Percentiles rank a stretch among this genome's conserved stretches.
These are phyloP conservation scores for Lactifluus piperatus DNA, from an alignment of 768 basidiomycete genomes.

Conservation along the genomic window DNA sequence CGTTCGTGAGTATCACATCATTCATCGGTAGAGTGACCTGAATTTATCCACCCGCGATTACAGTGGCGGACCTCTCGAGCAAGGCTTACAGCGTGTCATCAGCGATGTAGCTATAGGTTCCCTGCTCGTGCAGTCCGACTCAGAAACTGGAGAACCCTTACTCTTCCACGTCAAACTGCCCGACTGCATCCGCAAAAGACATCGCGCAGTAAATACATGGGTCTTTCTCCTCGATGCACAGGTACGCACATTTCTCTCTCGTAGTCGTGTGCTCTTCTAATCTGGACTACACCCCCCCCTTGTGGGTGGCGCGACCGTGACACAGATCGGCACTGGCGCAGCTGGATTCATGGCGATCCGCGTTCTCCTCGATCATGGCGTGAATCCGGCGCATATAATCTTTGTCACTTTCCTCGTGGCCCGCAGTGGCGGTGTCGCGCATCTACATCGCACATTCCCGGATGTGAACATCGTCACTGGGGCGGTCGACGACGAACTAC, in stretches of 20 bases:
- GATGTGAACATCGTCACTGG: conserved; percentile 76
- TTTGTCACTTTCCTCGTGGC: conserved; percentile 88
- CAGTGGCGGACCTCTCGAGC: conserved; percentile 85
- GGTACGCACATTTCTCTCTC: conserved; percentile 30
- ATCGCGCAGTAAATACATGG: conserved; percentile 58
- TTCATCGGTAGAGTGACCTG: background rate
- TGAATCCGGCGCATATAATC: conserved; percentile 74
- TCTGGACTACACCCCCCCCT: background rate
- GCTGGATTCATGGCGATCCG: conserved; percentile 94
- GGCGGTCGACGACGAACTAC: conserved; percentile 69
- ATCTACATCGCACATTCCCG: conserved; percentile 80
- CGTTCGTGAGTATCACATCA: conserved; percentile 58
- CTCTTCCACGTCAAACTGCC: conserved; percentile 81
- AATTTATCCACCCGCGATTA: background rate
- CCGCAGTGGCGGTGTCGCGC: conserved; percentile 66
- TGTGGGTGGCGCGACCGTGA: background rate
- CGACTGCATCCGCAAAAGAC: conserved; percentile 52
- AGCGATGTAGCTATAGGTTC: conserved; percentile 83
- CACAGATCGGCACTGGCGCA: conserved; percentile 86
- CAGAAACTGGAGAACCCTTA: conserved; percentile 76
- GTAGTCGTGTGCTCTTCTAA: background rate
- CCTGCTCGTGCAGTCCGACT: conserved; percentile 84
- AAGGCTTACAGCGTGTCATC: conserved; percentile 83
- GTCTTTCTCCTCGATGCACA: conserved; percentile 91
- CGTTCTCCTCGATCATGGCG: conserved; percentile 87